Conservation (phyloP, 106 monocot species). For the Dendrobium nobile region DNA sequence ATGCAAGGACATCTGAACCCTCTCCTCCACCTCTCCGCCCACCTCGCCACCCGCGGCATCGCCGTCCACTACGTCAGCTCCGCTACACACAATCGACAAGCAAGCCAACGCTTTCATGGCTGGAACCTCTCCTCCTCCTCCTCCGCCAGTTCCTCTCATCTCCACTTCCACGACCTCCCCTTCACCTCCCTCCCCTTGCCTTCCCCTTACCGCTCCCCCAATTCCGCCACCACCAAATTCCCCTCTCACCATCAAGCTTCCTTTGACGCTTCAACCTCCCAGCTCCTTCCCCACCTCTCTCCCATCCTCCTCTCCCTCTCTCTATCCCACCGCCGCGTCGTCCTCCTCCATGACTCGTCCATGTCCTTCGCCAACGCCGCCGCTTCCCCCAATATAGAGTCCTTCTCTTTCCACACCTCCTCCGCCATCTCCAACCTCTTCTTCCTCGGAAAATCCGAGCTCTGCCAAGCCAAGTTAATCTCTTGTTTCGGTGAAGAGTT, state of each 20-base stretch:
- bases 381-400: conserved; percentile 24
- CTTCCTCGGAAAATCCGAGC: conserved; percentile 22
- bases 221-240: conserved; percentile 16
- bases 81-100: conserved; percentile 56
- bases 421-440: conserved; percentile 50
- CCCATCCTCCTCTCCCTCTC: conserved; percentile 36
- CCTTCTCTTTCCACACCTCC: conserved; percentile 45
- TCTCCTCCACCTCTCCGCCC: conserved; percentile 59
- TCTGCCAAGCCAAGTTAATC: background rate
- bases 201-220: conserved; percentile 2
- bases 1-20: conserved; percentile 75
- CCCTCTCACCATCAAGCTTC: background rate
- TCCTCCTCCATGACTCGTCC: conserved; percentile 57
- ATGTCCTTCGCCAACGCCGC: conserved; percentile 51
- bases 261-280: conserved; percentile 8
- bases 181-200: background rate
- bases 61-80: conserved; percentile 52
- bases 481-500: conserved; percentile 55
- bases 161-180: background rate
- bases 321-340: conserved; percentile 27
- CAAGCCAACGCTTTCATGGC: background rate
- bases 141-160: background rate
- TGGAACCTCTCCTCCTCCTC: background rate
- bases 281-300: conserved; percentile 13
- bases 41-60: conserved; percentile 24